phyloP scores from a whole-genome alignment of 1,139 yeast genomes.

The Nematodospora anomalae region DNA sequence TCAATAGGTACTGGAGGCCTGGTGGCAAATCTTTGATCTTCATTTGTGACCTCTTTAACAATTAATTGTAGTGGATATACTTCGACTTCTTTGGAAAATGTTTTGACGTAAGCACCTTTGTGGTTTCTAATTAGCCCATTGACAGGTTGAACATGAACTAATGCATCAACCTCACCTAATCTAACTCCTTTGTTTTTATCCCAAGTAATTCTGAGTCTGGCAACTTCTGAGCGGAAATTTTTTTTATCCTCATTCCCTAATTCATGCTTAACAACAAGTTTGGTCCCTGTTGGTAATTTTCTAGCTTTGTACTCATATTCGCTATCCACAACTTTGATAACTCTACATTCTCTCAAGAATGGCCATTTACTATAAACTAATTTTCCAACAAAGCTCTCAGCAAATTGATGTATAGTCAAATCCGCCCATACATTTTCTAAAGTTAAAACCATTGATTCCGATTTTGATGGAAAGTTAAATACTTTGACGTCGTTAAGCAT shows the following conservation, averaged over 20 bases:
- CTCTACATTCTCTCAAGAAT: constrained; percentile 75
- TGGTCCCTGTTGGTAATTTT: constrained; percentile 28
- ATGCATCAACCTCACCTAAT: constrained; percentile 52
- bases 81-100: constrained; percentile 53
- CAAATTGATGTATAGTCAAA: constrained; percentile 54
- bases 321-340: constrained; percentile 63
- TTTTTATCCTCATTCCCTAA: constrained; percentile 42
- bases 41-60: constrained; percentile 71
- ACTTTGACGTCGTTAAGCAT: constrained; percentile 67
- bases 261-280: constrained; percentile 40
- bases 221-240: constrained; percentile 35
- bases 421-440: constrained; percentile 54
- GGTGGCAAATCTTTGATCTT: constrained; percentile 72
- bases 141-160: constrained; percentile 73
- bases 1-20: constrained; percentile 75
- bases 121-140: constrained; percentile 70
- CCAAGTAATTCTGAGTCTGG: constrained; percentile 12
- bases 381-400: constrained; percentile 56
- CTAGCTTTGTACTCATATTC: constrained; percentile 44
- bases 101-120: constrained; percentile 78
- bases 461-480: constrained; percentile 82
- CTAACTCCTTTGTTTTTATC: constrained; percentile 56
- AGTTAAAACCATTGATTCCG: constrained; percentile 74
- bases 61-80: constrained; percentile 74
- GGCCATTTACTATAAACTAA: constrained; percentile 87